Conservation (phyloP, 1,284 basidiomycete species). For the Phellinidium pouzarii region DNA sequence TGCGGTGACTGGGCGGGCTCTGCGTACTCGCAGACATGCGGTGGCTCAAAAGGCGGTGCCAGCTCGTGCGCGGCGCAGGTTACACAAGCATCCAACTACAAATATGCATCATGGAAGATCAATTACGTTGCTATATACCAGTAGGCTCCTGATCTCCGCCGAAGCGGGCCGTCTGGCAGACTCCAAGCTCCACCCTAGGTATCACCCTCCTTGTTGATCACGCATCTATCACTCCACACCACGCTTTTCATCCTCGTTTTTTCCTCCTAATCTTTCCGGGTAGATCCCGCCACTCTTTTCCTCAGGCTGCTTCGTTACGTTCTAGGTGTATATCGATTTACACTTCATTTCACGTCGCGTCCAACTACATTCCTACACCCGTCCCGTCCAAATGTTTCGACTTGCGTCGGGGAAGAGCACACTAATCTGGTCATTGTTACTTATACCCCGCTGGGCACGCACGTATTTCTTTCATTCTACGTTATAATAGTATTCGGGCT, state of each 20-base stretch:
- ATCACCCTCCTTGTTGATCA: neutral
- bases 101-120: conserved; percentile 49
- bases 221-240: neutral
- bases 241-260: neutral
- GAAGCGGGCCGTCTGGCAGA: neutral
- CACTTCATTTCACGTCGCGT: neutral
- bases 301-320: neutral
- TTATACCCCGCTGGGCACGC: conserved; percentile 10
- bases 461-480: neutral
- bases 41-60: conserved; percentile 64
- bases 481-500: neutral
- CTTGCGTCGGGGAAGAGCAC: neutral
- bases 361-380: neutral
- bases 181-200: too few relatives aligned
- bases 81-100: conserved; percentile 56
- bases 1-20: conserved; percentile 65
- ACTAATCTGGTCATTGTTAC: conserved; percentile 9
- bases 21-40: conserved; percentile 37
- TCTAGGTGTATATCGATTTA: neutral
- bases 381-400: neutral
- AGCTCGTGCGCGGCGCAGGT: conserved; percentile 65
- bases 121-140: conserved; percentile 35
- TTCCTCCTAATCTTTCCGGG: neutral
- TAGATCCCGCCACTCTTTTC: neutral
- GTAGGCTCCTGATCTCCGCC: conserved; percentile 19